Evolutionary conservation across 345 rosid species (phyloP).

Genomic region (Sisymbrium irio): DNA sequence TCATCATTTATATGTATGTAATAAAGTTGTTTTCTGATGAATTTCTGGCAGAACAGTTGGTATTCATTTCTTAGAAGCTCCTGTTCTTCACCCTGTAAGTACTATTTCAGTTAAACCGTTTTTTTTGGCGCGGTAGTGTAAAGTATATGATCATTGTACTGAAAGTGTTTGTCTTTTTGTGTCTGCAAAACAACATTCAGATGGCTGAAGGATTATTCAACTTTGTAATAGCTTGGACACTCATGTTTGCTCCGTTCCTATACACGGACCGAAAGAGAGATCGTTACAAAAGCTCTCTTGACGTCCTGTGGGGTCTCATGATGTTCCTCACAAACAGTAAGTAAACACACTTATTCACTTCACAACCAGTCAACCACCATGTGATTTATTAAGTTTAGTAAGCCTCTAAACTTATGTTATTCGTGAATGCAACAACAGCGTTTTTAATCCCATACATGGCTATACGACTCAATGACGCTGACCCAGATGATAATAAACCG

Average conservation of each 20-base stretch:
- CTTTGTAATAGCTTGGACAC: conserved; percentile 94
- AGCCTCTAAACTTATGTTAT: not conserved
- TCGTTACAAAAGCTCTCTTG: conserved; percentile 74
- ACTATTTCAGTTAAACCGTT: not conserved
- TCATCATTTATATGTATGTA: not conserved
- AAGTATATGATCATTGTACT: not conserved
- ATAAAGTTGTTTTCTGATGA: not conserved
- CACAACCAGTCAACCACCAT: no score
- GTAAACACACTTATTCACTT: conserved; percentile 29
- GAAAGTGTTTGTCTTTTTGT: not conserved
- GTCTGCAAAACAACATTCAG: conserved; percentile 32
- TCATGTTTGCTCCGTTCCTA: conserved; percentile 93
- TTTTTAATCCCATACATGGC: conserved; percentile 97
- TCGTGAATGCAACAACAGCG: conserved; percentile 42
- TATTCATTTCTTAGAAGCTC: conserved; percentile 62
- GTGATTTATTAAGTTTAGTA: not conserved
- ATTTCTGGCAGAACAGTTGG: conserved; percentile 76
- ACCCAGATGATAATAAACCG: conserved; percentile 30
- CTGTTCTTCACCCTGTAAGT: conserved; percentile 85
- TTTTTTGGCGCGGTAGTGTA: not conserved
- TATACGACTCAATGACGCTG: conserved; percentile 60
- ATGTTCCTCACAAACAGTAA: conserved; percentile 96
- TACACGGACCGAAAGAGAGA: conserved; percentile 81
- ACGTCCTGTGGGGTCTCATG: conserved; percentile 76
- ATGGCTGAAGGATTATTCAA: conserved; percentile 92